These are phyloP conservation scores for Oryza glaberrima DNA, from an alignment of 176 grass and related monocot species.

Conservation along the genomic window DNA sequence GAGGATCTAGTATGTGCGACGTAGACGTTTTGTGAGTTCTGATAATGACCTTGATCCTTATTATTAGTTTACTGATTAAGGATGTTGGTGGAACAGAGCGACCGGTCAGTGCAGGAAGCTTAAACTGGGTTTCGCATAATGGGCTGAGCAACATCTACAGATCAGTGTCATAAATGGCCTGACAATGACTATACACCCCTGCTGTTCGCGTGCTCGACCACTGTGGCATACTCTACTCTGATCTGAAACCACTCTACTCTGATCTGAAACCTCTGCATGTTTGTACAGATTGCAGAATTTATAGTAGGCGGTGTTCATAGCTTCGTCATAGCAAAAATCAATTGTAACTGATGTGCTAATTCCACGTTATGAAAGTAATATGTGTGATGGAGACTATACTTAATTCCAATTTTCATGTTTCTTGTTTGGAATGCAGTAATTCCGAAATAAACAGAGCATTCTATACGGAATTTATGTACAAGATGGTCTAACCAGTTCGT, in stretches of 20 bases:
- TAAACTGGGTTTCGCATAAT: not conserved
- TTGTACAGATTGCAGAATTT: not conserved
- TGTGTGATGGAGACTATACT: not conserved
- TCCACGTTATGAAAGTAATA: not conserved
- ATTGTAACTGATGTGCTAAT: not conserved
- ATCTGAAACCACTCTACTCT: not conserved
- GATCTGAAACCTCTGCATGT: not conserved
- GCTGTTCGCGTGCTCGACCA: not conserved
- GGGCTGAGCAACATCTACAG: not conserved
- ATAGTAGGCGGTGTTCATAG: not conserved
- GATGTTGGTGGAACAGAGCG: not conserved
- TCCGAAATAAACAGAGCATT: not conserved
- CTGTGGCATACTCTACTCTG: not conserved
- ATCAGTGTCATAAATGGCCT: not conserved
- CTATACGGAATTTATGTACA: not conserved
- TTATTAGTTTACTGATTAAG: not conserved
- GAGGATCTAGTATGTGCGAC: not conserved
- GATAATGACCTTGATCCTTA: not conserved
- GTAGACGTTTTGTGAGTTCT: not conserved
- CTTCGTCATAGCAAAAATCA: not conserved
- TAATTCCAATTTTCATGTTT: not conserved
- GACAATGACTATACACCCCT: not conserved
- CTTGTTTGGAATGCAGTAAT: not conserved
- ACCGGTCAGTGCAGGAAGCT: not conserved
- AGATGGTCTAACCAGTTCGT: not conserved